phyloP scores from a whole-genome alignment of 192 early-diverging fungal species.

The Linderina pennispora region DNA sequence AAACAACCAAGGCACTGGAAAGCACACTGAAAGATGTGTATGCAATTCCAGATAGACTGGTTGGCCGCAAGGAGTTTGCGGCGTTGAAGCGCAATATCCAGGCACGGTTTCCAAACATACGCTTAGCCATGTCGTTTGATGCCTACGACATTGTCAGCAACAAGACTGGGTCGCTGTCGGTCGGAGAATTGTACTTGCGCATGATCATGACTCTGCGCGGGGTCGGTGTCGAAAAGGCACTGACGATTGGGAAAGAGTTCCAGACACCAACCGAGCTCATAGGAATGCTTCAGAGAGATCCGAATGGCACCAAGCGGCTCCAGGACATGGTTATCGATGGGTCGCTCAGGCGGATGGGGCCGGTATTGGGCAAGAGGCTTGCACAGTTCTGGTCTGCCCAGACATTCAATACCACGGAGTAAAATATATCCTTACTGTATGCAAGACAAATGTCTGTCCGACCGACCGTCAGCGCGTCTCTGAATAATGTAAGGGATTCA shows the following conservation, averaged over 20 bases:
- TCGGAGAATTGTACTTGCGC: conserved; percentile 72
- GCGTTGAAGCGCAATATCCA: conserved; percentile 43
- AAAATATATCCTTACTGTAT: not conserved
- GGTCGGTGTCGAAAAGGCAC: conserved; percentile 79
- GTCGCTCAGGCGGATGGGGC: conserved; percentile 50
- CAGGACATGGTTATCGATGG: conserved; percentile 48
- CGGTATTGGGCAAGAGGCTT: conserved; percentile 48
- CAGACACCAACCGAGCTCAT: conserved; percentile 58
- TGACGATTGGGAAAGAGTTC: conserved; percentile 60
- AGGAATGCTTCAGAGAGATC: conserved; percentile 29
- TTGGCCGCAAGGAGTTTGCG: conserved; percentile 49
- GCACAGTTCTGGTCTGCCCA: conserved; percentile 54
- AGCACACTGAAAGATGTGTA: conserved; percentile 49
- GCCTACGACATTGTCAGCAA: conserved; percentile 61
- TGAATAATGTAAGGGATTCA: no score
- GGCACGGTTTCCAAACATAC: conserved; percentile 18
- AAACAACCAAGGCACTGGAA: conserved; percentile 53
- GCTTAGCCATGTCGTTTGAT: conserved; percentile 56
- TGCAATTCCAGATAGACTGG: conserved; percentile 48
- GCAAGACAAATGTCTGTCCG: not conserved
- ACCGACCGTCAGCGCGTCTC: no score
- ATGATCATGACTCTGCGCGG: conserved; percentile 85
- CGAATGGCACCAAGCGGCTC: conserved; percentile 32
- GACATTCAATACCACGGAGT: conserved; percentile 13
- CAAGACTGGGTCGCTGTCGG: conserved; percentile 66